A percentile compares a stretch with the other conserved stretches of the same genome.
Conservation (phyloP, 345 rosid genomes). For the Reutealis trisperma region DNA sequence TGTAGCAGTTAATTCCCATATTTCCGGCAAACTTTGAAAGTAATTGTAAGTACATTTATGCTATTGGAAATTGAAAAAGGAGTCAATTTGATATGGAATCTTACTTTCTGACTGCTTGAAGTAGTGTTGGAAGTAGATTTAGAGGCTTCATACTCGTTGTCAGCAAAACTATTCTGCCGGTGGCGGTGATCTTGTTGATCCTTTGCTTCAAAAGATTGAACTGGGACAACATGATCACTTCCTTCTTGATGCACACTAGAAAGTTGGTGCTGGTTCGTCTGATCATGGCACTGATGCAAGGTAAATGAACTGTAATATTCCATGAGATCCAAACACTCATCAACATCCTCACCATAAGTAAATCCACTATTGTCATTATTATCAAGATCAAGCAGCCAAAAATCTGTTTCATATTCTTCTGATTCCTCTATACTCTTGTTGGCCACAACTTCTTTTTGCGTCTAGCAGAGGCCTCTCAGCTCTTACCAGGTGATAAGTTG, state of each 20-base stretch:
- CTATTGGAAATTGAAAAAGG: neutral
- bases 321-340: conserved; percentile 21
- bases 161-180: conserved; percentile 8
- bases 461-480: conserved; percentile 9
- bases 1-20: too few species aligned
- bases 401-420: conserved; percentile 28
- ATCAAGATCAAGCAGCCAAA: conserved; percentile 36
- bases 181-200: conserved; percentile 13
- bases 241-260: conserved; percentile 4
- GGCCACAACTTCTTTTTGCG: conserved; percentile 2
- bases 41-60: too few species aligned
- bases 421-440: neutral
- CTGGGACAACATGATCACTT: conserved; percentile 26
- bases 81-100: conserved; percentile 10
- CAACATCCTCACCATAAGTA: conserved; percentile 15
- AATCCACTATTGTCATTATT: conserved; percentile 19
- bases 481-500: conserved; percentile 11
- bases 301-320: conserved; percentile 24
- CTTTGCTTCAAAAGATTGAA: conserved; percentile 12
- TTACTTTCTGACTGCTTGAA: conserved; percentile 29
- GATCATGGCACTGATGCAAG: conserved; percentile 17
- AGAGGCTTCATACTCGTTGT: conserved; percentile 11
- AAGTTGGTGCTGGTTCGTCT: conserved; percentile 20
- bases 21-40: too few species aligned
- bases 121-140: conserved; percentile 17